A percentile compares a stretch with the other conserved stretches of the same genome.
phyloP scores from a whole-genome alignment of 2,329 filamentous ascomycete genomes.

The Emericellopsis cladophorae region DNA sequence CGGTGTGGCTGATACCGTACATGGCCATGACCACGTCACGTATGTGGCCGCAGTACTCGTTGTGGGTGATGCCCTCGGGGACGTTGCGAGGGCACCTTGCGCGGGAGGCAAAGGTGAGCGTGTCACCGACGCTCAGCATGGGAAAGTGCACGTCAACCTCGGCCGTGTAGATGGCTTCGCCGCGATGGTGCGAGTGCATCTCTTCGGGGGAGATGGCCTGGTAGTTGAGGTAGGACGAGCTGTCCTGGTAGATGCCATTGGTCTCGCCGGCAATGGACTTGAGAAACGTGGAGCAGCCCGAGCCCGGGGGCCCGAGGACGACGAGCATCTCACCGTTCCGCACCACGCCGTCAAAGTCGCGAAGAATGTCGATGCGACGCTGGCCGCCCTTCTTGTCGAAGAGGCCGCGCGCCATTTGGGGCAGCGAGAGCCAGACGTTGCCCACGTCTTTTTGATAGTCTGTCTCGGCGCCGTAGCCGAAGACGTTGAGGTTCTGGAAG shows the following conservation, averaged over 20 bases:
- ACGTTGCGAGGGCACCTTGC: slow-evolving; percentile 34
- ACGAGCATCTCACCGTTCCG: slow-evolving; percentile 42
- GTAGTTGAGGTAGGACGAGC: slow-evolving; percentile 49
- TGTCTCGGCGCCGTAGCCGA: slow-evolving; percentile 30
- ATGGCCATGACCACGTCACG: slow-evolving; percentile 41
- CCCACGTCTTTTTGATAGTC: slow-evolving; percentile 29
- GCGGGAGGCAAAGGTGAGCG: slow-evolving; percentile 46
- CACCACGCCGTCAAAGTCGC: slow-evolving; percentile 37
- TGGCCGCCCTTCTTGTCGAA: slow-evolving; percentile 9
- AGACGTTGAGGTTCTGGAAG: slow-evolving; percentile 36
- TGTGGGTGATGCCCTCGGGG: slow-evolving; percentile 28
- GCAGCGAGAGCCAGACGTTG: slow-evolving; percentile 16
- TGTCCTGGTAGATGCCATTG: slow-evolving; percentile 47
- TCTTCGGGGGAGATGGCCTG: slow-evolving; percentile 43
- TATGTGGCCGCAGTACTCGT: slow-evolving; percentile 31
- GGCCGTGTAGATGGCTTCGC: slow-evolving; percentile 54
- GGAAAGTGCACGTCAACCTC: slow-evolving; percentile 53
- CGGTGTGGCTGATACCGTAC: slow-evolving; percentile 40
- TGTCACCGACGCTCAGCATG: slow-evolving; percentile 45
- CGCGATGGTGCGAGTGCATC: slow-evolving; percentile 41
- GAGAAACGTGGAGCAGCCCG: slow-evolving; percentile 55
- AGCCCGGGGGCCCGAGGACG: slow-evolving; percentile 39
- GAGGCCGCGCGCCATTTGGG: background rate
- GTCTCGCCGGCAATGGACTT: slow-evolving; percentile 46
- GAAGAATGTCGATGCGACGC: slow-evolving; percentile 34